phyloP scores from a whole-genome alignment of 208 protist species.

The Vickermania ingenoplastis region DNA sequence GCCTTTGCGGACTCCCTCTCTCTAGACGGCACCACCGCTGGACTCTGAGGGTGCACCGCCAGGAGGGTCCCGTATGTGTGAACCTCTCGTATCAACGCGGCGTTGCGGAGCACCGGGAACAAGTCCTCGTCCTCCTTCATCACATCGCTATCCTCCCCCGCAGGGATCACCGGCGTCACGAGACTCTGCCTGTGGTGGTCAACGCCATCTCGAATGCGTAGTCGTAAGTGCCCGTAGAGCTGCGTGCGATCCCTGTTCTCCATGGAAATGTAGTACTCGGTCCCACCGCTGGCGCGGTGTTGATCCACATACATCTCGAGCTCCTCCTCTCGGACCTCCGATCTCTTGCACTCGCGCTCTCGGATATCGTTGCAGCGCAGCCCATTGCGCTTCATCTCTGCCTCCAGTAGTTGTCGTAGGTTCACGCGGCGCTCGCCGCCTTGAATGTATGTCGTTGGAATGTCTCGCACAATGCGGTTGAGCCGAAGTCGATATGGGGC shows the following conservation, averaged over 20 bases:
- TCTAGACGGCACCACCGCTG: too few species aligned
- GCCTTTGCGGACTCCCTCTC: constrained; percentile 76
- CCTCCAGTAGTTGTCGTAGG: constrained; percentile 95
- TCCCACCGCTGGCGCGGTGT: constrained; percentile 71
- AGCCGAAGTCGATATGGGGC: constrained; percentile 98
- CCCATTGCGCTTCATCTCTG: constrained; percentile 88
- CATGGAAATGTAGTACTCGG: constrained; percentile 81
- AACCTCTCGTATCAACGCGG: constrained; percentile 96
- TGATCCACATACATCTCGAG: constrained; percentile 59
- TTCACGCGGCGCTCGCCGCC: constrained; percentile 96
- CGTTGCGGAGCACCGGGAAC: constrained; percentile 85
- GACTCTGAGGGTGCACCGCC: constrained; percentile 52
- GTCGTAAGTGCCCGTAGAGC: constrained; percentile 82
- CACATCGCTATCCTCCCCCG: too few species aligned
- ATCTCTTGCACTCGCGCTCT: constrained; percentile 89
- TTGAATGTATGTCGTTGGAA: constrained; percentile 97
- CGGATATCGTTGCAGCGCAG: constrained; percentile 93
- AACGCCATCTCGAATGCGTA: constrained; percentile 72
- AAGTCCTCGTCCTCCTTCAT: constrained; percentile 19
- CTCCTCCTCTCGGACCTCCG: constrained; percentile 41
- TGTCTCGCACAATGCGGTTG: constrained; percentile 98
- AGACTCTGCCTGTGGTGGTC: too few species aligned
- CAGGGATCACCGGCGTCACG: too few species aligned
- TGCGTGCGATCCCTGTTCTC: constrained; percentile 69
- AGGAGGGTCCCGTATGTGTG: constrained; percentile 94